Conservation (phyloP, 805 yeast species). For the Isabelozyma heimii region DNA sequence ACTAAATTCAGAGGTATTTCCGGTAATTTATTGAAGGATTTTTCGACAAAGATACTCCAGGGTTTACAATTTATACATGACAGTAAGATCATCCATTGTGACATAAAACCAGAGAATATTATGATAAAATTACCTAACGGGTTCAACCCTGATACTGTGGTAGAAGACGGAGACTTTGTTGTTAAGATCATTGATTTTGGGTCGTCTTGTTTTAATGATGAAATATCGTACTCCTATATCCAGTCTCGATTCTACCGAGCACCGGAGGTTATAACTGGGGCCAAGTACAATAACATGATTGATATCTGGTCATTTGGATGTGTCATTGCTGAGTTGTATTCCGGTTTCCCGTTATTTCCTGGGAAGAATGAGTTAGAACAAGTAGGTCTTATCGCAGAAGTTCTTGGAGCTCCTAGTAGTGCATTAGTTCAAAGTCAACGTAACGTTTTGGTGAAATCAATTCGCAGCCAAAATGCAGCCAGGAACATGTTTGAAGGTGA, state of each 20-base stretch:
- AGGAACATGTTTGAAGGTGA: conserved; percentile 13
- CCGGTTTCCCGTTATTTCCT: conserved; percentile 43
- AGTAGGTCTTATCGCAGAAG: conserved; percentile 38
- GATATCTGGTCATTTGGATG: conserved; percentile 53
- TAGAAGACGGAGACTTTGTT: conserved; percentile 27
- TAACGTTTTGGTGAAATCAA: conserved; percentile 25
- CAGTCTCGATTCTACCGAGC: conserved; percentile 75
- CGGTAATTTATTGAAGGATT: conserved; percentile 34
- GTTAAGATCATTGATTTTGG: conserved; percentile 84
- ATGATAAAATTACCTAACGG: conserved; percentile 45
- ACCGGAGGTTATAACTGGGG: conserved; percentile 72
- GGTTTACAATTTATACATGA: conserved; percentile 62
- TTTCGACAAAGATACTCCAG: conserved; percentile 54
- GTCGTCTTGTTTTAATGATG: conserved; percentile 48
- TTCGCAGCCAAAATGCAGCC: conserved; percentile 14
- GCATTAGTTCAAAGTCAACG: conserved; percentile 38
- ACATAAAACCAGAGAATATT: conserved; percentile 82
- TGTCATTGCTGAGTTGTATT: conserved; percentile 34
- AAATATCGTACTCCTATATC: conserved; percentile 48
- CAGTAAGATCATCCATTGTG: conserved; percentile 70
- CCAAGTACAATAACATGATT: conserved; percentile 52
- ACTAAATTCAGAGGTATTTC: conserved; percentile 50
- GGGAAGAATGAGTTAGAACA: conserved; percentile 50
- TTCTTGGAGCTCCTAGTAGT: conserved; percentile 48
- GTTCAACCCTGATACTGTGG: conserved; percentile 1